Conservation (phyloP, 345 rosid genomes). For the Geranium rotundifolium region DNA sequence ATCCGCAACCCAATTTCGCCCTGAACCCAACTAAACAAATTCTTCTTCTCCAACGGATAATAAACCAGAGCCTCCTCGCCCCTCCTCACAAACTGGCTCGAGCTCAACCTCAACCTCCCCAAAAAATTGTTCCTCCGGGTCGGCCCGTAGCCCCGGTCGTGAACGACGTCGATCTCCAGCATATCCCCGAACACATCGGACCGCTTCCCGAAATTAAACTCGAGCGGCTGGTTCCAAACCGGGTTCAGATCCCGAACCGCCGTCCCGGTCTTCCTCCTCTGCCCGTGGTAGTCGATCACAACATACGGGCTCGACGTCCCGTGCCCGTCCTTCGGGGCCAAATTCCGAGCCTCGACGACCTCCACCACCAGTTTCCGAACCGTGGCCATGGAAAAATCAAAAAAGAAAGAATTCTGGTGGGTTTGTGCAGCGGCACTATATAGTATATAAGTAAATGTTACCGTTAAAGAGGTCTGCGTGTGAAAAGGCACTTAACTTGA, state of each 20-base stretch:
- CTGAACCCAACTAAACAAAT: conserved; percentile 40
- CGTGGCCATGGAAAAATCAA: conserved; percentile 20
- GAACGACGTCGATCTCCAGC: conserved; percentile 62
- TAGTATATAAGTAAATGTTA: not conserved
- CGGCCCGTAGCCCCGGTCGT: conserved; percentile 63
- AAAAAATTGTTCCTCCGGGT: conserved; percentile 54
- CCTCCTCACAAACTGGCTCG: conserved; percentile 59
- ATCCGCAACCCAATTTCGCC: conserved; percentile 76
- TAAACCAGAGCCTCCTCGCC: conserved; percentile 86
- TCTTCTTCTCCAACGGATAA: conserved; percentile 56
- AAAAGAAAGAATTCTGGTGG: not conserved
- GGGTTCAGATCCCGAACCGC: conserved; percentile 59
- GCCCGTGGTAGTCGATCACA: conserved; percentile 64
- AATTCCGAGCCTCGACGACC: conserved; percentile 62
- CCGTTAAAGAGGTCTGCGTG: not conserved
- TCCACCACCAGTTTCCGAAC: conserved; percentile 59
- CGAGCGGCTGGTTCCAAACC: conserved; percentile 59
- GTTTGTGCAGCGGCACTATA: not conserved
- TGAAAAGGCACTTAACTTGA: not conserved
- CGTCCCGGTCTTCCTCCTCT: conserved; percentile 49
- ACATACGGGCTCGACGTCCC: conserved; percentile 90
- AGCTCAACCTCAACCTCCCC: conserved; percentile 54
- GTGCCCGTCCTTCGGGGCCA: conserved; percentile 70
- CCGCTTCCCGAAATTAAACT: conserved; percentile 51
- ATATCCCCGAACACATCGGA: conserved; percentile 47